A percentile compares a stretch with the other conserved stretches of the same genome.
These are phyloP conservation scores for Amanita subjunquillea DNA, from an alignment of 768 basidiomycete genomes.

Conservation along the genomic window DNA sequence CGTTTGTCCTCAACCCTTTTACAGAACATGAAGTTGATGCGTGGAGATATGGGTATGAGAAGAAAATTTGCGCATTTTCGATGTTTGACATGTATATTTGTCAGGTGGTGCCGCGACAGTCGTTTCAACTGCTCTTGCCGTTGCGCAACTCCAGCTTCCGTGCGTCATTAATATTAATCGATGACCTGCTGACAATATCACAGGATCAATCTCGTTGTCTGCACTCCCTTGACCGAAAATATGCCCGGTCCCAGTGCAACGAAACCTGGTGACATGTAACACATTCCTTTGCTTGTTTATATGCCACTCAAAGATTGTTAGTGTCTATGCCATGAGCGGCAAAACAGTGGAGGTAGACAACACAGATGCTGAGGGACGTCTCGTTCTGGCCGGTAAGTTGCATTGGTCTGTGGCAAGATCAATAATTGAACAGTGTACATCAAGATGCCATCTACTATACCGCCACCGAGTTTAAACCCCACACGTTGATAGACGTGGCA, in stretches of 20 bases:
- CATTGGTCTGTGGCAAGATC: neutral
- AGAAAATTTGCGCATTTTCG: neutral
- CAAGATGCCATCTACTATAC: constrained; percentile 79
- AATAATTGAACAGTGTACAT: constrained; percentile 1
- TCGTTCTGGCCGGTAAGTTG: constrained; percentile 57
- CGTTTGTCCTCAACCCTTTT: neutral
- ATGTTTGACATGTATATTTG: neutral
- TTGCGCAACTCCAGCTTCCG: constrained; percentile 78
- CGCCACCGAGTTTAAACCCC: constrained; percentile 65
- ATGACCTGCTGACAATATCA: neutral
- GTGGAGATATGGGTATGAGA: constrained; percentile 70
- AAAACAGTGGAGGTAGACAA: constrained; percentile 83
- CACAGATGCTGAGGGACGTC: constrained; percentile 76
- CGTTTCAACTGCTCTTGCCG: constrained; percentile 60
- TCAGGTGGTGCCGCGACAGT: constrained; percentile 74
- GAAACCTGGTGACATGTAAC: constrained; percentile 81
- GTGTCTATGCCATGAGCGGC: constrained; percentile 81
- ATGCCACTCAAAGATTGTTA: constrained; percentile 14
- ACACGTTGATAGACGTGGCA: constrained; percentile 80
- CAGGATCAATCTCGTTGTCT: constrained; percentile 67
- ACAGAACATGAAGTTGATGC: constrained; percentile 77
- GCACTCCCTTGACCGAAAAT: constrained; percentile 77
- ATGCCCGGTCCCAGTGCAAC: constrained; percentile 67
- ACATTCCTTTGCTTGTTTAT: neutral
- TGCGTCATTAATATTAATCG: constrained; percentile 21